Evolutionary conservation across 1,284 basidiomycete genomes (phyloP).

Genomic region (Cryptococcus amylolentus): DNA sequence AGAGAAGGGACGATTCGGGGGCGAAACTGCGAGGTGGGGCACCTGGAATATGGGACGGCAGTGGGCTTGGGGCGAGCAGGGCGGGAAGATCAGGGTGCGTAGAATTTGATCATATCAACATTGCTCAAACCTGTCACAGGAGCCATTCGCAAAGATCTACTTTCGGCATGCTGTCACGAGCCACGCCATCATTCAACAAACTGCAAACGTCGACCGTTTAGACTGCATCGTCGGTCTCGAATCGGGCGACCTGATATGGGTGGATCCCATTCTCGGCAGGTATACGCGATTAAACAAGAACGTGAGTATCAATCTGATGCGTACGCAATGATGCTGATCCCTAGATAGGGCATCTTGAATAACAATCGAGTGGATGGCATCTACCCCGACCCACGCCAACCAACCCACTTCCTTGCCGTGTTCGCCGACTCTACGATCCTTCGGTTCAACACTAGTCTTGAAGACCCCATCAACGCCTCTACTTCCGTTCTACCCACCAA

Average conservation of each 20-base stretch:
- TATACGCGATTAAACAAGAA: constrained; percentile 91
- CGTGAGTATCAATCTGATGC: constrained; percentile 51
- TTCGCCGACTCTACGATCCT: constrained; percentile 63
- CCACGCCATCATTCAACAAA: constrained; percentile 76
- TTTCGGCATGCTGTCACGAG: constrained; percentile 85
- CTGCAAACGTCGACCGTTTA: constrained; percentile 60
- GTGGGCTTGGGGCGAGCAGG: constrained; percentile 76
- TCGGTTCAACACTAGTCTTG: constrained; percentile 43
- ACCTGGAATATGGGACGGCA: constrained; percentile 79
- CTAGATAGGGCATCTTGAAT: constrained; percentile 68
- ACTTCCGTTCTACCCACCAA: constrained; percentile 12
- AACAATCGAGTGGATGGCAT: constrained; percentile 76
- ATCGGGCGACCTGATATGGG: constrained; percentile 89
- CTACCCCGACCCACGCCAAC: constrained; percentile 81
- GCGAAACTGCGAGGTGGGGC: constrained; percentile 69
- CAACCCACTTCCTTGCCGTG: constrained; percentile 82
- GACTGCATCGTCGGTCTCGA: constrained; percentile 91
- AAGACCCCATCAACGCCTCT: constrained; percentile 31
- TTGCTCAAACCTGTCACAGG: constrained; percentile 53
- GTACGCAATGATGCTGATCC: background rate
- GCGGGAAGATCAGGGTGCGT: constrained; percentile 69
- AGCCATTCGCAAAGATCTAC: constrained; percentile 76
- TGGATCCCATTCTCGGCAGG: constrained; percentile 64
- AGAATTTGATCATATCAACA: constrained; percentile 1
- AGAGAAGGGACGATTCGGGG: constrained; percentile 64